Percentiles rank a stretch among this genome's conserved stretches.
Evolutionary conservation across 108 stramenopile species (phyloP).

Genomic region (Pseudonitzschia delicatissima): DNA sequence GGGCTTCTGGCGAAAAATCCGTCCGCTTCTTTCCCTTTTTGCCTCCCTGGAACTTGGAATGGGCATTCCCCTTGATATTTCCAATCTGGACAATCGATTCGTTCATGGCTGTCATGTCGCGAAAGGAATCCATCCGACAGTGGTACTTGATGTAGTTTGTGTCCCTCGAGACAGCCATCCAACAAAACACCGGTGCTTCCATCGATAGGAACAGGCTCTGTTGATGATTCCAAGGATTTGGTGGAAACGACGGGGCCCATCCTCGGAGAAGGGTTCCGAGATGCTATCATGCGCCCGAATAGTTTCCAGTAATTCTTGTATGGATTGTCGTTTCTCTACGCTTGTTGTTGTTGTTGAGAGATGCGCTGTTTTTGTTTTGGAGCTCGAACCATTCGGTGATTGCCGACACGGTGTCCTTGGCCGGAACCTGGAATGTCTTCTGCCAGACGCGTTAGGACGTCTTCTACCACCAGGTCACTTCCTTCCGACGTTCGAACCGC

Average conservation of each 20-base stretch:
- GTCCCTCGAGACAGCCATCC: constrained; percentile 44
- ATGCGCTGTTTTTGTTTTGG: neutral
- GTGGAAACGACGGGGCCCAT: constrained; percentile 39
- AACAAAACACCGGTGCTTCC: constrained; percentile 45
- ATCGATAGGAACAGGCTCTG: constrained; percentile 49
- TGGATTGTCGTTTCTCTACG: constrained; percentile 8
- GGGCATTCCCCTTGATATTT: constrained; percentile 45
- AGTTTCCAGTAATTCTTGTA: constrained; percentile 12
- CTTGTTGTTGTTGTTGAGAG: neutral
- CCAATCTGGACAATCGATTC: constrained; percentile 70
- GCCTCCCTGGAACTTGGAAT: constrained; percentile 73
- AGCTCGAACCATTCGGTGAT: constrained; percentile 73
- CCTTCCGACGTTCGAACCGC: constrained; percentile 32
- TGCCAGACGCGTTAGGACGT: constrained; percentile 68
- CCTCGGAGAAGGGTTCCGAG: constrained; percentile 19
- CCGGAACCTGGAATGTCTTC: constrained; percentile 77
- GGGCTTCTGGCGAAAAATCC: constrained; percentile 20
- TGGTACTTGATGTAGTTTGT: constrained; percentile 52
- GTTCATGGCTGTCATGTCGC: constrained; percentile 74
- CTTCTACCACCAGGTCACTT: constrained; percentile 50
- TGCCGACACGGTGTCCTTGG: constrained; percentile 43
- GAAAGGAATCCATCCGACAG: constrained; percentile 54
- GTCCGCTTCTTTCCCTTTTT: constrained; percentile 75
- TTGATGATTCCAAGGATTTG: constrained; percentile 37
- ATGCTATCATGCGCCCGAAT: constrained; percentile 23